phyloP scores from a whole-genome alignment of 2,329 filamentous ascomycete species.

The Verticillium alfalfae region DNA sequence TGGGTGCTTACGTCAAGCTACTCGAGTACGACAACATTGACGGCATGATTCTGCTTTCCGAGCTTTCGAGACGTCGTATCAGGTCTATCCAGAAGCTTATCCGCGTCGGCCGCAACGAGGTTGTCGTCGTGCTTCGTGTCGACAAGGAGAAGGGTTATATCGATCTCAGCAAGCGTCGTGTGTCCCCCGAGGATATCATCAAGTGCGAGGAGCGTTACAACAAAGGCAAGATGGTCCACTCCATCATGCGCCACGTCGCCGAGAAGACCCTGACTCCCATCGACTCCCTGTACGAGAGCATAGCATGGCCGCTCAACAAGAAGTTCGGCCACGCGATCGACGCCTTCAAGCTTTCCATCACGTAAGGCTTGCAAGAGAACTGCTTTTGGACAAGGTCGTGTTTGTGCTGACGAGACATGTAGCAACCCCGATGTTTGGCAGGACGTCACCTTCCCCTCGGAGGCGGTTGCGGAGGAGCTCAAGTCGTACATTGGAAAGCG shows the following conservation, averaged over 20 bases:
- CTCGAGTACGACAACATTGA: constrained; percentile 99
- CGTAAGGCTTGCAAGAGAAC: constrained; percentile 46
- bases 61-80: constrained; percentile 96
- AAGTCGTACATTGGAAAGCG: constrained; percentile 96
- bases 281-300: constrained; percentile 86
- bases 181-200: constrained; percentile 93
- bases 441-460: constrained; percentile 82
- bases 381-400: background rate
- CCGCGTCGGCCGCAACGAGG: constrained; percentile 94
- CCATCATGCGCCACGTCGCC: constrained; percentile 96
- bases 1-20: constrained; percentile 99
- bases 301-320: constrained; percentile 96
- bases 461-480: constrained; percentile 81
- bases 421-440: constrained; percentile 96
- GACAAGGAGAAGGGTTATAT: constrained; percentile 99
- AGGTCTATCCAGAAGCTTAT: constrained; percentile 99
- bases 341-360: constrained; percentile 98
- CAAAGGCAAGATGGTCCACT: constrained; percentile 99
- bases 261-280: constrained; percentile 96
- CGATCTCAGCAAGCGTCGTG: constrained; percentile 96
- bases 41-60: constrained; percentile 98
- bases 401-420: background rate
- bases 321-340: constrained; percentile 96
- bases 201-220: constrained; percentile 99
- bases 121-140: constrained; percentile 95